Base-by-base conservation (phyloP, 2,329 filamentous ascomycete genomes). In the Exophiala dermatitidis region DNA sequence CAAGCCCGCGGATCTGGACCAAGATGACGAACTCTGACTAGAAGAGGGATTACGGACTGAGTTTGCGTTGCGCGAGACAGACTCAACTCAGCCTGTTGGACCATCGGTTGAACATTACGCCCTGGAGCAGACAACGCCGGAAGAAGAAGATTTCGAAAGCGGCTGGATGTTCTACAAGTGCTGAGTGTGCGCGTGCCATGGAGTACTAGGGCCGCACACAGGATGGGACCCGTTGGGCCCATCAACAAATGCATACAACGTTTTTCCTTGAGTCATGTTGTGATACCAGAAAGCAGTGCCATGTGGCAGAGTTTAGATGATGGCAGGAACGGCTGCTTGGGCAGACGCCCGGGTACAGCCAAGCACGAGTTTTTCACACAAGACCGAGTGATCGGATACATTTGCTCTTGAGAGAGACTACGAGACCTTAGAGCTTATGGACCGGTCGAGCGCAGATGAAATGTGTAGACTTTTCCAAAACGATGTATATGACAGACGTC, bases 1-100 rank as follows among this genome's bases (percentile, higher is more conserved):
- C 66, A 97, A 98, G 77, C 94, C 93, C 46, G 93, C 90, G n/a
- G 93, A 98, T 70, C 81, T 98, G 67, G 91, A 90, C 48, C 83
- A 86, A 60, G 81, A 90, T 61, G 88, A 91, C 64, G 88, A 91
- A 62, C 68, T 79, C 64, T 96, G 90, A 95, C 88, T 90, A 59
- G 74, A 81, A 42, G 70, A 82, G 69, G 84, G 88, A 69, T 71
- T 88, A 44, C 75, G 83, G 63, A 77, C 46, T 48, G 57, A 61
- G 45, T 57, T 51, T 40, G 54, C 52, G n/a, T 58, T 48, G 41
- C 50, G 49, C 42, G 10, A 52, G 10, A 37, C 52, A n/a, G 44
- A 52, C 40, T 19, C 41, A n/a, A 29, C 48, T 5, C 19, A 47
- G 9, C 36, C 53, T 10, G 28, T 12, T 26, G 50, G 33, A 36